Evolutionary conservation across 2,329 filamentous ascomycete species (phyloP).

Genomic region (Trichothecium roseum): DNA sequence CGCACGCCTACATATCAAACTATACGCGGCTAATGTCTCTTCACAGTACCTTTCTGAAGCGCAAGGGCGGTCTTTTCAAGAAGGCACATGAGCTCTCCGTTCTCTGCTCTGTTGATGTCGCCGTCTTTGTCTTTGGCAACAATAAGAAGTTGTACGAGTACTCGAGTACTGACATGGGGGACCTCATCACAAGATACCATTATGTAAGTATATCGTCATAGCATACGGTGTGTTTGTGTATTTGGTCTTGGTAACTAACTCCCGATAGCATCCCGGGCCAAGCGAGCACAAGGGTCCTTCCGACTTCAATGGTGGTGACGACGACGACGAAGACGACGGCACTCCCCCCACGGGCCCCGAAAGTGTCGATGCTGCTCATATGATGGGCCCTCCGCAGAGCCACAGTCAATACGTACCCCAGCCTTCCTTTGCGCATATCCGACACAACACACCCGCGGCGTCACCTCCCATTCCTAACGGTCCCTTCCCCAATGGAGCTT

Average conservation of each 20-base stretch:
- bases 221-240: too few species aligned
- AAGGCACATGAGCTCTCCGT: constrained; percentile 98
- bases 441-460: constrained; percentile 73
- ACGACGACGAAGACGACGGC: constrained; percentile 76
- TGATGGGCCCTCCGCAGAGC: constrained; percentile 4
- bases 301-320: constrained; percentile 81
- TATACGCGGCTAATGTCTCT: constrained; percentile 7
- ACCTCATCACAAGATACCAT: constrained; percentile 79
- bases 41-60: constrained; percentile 86
- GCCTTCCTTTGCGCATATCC: constrained; percentile 66
- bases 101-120: constrained; percentile 95
- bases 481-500: constrained; percentile 48
- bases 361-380: constrained; percentile 44
- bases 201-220: constrained; percentile 58
- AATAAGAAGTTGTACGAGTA: constrained; percentile 99
- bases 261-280: constrained; percentile 68
- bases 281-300: constrained; percentile 94
- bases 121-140: constrained; percentile 95
- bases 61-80: constrained; percentile 97
- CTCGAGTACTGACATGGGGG: constrained; percentile 86
- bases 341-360: constrained; percentile 64
- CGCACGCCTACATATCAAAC: background rate
- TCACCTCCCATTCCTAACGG: constrained; percentile 71
- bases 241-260: too few species aligned
- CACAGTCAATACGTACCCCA: constrained; percentile 23